Evolutionary conservation across 1,139 yeast genomes (phyloP), one percentile per base, ranked within the genome.

Genomic region (Candida sanyaensis): DNA sequence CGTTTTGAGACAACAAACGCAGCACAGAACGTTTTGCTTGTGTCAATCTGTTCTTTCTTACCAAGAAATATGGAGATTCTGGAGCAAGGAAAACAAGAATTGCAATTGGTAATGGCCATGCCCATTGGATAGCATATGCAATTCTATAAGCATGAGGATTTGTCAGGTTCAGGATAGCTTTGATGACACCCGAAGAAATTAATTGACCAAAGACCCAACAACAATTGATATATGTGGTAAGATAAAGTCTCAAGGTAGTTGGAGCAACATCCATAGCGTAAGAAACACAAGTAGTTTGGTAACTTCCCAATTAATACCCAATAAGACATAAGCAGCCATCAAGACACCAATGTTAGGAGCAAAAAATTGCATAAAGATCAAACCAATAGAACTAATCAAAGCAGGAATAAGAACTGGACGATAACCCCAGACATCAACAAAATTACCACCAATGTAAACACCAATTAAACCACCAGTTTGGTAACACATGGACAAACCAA

Each of bases 191-290:
- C 7, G 77, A 65, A 31, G 79, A 68, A 47, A 78, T 65, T 50
- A 78, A 69, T 52, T 78, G 83, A 37, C 83, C 83, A 46, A 77
- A 61, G 34, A 77, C 79, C 77, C 79, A 78, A 58, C 80, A 71
- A 42, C 75, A 59, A 53, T 77, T 78, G 39, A 69, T 73, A 54
- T 69, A 74, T 23, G 81, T 74, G 27, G 83, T 75, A 51, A 80
- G 66, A 53, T 76, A 72, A 51, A 73, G 66, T 57, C 84, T 68
- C 52, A 80, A 64, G 4, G 70, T 69, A 11, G 75, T 62, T 2
- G 82, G 84, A 55, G 78, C 73, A 34, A 79, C 75, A 56, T 80
- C 84, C 11, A 81, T 68, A 12, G 83, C 80, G 57, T 78, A 80
- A 6, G 79, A 64, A 17, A 78, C 76, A 12, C 80, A 71, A 55